Evolutionary conservation across 805 yeast genomes (phyloP).

Genomic region (Myxozyma melibiosi): DNA sequence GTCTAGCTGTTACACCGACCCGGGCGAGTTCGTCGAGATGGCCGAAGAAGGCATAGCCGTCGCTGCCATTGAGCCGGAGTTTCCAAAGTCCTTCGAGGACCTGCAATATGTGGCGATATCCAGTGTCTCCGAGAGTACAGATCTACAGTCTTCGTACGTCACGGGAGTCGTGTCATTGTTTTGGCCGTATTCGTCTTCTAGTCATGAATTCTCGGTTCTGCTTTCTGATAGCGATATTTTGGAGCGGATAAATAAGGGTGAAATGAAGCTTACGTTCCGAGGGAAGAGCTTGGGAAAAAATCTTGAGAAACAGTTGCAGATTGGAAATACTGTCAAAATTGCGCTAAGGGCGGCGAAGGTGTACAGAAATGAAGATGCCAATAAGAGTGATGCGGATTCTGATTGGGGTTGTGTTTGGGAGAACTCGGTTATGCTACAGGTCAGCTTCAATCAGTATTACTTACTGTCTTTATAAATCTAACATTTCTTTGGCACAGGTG

Average conservation of each 20-base stretch:
- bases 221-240: conserved; percentile 20
- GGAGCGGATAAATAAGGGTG: conserved; percentile 17
- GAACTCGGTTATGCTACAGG: conserved; percentile 8
- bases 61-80: not conserved
- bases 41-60: not conserved
- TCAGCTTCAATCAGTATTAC: not conserved
- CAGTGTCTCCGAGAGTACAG: not conserved
- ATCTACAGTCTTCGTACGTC: not conserved
- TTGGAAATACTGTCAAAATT: conserved; percentile 14
- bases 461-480: not conserved
- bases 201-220: conserved; percentile 14
- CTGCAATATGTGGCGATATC: not conserved
- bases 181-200: conserved; percentile 28
- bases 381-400: conserved; percentile 18
- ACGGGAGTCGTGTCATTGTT: conserved; percentile 24
- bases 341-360: conserved; percentile 15
- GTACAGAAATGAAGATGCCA: not conserved
- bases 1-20: too few relatives aligned
- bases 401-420: conserved; percentile 23
- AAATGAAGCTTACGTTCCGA: conserved; percentile 22
- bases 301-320: conserved; percentile 11
- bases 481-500: not conserved
- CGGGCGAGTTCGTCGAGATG: not conserved
- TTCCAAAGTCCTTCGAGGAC: conserved; percentile 2
- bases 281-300: conserved; percentile 13